Evolutionary conservation across 768 basidiomycete species (phyloP), one percentile per base, ranked within the genome.

Genomic region (Chalciporus sphaerocephalus): DNA sequence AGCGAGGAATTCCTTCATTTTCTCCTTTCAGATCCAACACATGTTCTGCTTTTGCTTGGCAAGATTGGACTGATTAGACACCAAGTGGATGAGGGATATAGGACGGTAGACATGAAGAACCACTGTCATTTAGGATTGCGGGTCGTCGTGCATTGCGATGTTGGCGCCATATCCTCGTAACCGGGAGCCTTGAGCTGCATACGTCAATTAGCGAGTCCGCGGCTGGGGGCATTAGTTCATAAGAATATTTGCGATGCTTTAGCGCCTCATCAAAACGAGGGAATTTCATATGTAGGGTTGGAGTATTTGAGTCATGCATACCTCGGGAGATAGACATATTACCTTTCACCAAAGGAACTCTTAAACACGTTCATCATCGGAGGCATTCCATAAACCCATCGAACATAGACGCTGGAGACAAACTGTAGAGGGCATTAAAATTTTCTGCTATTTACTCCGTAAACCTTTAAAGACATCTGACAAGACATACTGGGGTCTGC

Each of bases 241-340:
- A 42, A 37, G 28, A 40, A 42, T 20, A 25, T 39, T 32, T 33
- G n/a, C 40, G 35, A 40, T 24, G 40, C 22, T 38, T 36, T 38
- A 40, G 38, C 21, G 39, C 40, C 36, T 52, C 54, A 57, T 60
- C 40, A 60, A 60, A 59, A 60, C 48, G 52, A 49, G 55, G 46
- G 42, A 22, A 27, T 38, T 38, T 16, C 43, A 39, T 42, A 54
- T 40, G 38, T 47, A 38, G 20, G 46, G 46, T 42, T 37, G 38
- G 38, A 43, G 54, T 44, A 52, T 38, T 50, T 42, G 50, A 28
- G 40, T 39, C 35, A 44, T 37, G 46, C 50, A 41, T 48, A 42
- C 32, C 50, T 40, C 38, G 44, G 34, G 50, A 46, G 28, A 25
- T 37, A 54, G 43, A 46, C 43, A 61, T 38, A 54, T 54, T 48